Evolutionary conservation across 768 basidiomycete species (phyloP).

Genomic region (Tylopilus cervinicoccineus): DNA sequence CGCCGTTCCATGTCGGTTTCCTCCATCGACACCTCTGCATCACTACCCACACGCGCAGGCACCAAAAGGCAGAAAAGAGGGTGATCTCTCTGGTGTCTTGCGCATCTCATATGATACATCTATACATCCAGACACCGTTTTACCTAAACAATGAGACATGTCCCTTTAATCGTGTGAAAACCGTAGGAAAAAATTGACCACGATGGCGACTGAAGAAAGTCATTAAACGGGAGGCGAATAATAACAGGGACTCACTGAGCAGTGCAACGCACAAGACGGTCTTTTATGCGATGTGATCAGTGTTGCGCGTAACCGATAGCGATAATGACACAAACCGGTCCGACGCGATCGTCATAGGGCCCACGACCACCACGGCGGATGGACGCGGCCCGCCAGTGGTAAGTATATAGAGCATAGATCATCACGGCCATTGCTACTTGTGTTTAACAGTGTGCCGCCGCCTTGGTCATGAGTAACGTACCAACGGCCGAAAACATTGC

Average conservation of each 20-base stretch:
- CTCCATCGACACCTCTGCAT: constrained; percentile 66
- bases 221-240: not conserved
- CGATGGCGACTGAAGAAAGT: constrained; percentile 58
- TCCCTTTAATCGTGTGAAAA: constrained; percentile 44
- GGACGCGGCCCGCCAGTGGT: constrained; percentile 93
- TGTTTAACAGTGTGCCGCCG: constrained; percentile 9
- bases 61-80: constrained; percentile 57
- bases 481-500: constrained; percentile 95
- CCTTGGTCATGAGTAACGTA: constrained; percentile 34
- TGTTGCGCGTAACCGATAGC: constrained; percentile 5
- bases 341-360: constrained; percentile 94
- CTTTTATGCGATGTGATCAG: constrained; percentile 37
- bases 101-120: constrained; percentile 5
- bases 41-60: constrained; percentile 45
- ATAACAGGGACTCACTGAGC: constrained; percentile 47
- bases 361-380: constrained; percentile 90
- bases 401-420: constrained; percentile 92
- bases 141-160: constrained; percentile 5
- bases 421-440: constrained; percentile 88
- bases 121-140: constrained; percentile 3
- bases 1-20: constrained; percentile 72
- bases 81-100: constrained; percentile 21
- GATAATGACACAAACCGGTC: constrained; percentile 65
- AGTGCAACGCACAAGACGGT: constrained; percentile 81
- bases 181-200: constrained; percentile 82